Evolutionary conservation across 2,329 filamentous ascomycete genomes (phyloP), one percentile per base, ranked within the genome.

Genomic region (Fusarium miscanthi): DNA sequence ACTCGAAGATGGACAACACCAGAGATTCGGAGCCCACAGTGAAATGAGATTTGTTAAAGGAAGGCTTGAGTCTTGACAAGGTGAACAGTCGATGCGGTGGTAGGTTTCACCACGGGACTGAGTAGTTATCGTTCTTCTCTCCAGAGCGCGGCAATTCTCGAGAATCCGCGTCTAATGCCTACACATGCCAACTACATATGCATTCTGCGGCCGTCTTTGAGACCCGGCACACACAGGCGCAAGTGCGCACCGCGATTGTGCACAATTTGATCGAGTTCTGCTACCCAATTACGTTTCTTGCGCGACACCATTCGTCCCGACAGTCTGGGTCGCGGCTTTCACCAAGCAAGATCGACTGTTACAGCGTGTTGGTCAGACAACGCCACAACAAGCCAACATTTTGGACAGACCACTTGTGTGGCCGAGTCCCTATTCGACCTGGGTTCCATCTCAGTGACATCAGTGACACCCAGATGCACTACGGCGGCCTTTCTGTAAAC

Each of bases 311-410:
- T 38, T 52, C 21, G 74, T 70, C 74, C 74, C 74, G 74, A 74
- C 74, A 75, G 74, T 63, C 45, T 59, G 74, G 74, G 59, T 70
- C 70, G 51, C 52, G 68, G 74, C 65, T 75, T 69, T 72, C 60
- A 66, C 60, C 59, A 71, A 54, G 68, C 69, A 70, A 75, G 72
- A 75, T 75, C 61, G 70, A 58, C 58, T 75, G 74, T 72, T 69
- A 66, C 74, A 73, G 63, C 59, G 61, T 69, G 69, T 63, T 73
- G 56, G 51, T 63, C 59, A 65, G 61, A 62, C 63, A 66, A 51
- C 74, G 74, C 74, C 74, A 76, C 74, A 63, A 35, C 66, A 64
- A 68, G 66, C 54, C 70, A 65, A 63, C 56, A 60, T 60, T 52
- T 31, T 35, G 57, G 61, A 54, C 45, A 49, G 62, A 51, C 62